Base-by-base conservation (phyloP, 2,329 filamentous ascomycete genomes). In the Fonsecaea multimorphosa region DNA sequence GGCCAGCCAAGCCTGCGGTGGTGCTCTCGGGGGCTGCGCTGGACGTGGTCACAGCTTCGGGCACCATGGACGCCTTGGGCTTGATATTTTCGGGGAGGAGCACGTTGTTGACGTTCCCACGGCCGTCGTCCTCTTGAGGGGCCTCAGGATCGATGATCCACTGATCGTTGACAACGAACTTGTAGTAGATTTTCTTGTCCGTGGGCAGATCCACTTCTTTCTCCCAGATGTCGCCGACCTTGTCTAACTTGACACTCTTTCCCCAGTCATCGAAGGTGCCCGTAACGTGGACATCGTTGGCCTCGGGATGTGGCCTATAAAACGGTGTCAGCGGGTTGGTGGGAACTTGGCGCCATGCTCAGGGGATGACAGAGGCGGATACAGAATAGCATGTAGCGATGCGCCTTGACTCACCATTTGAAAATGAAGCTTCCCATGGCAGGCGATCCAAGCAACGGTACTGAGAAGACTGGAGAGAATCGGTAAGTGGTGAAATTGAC, bases 241-340 rank as follows among this genome's bases (percentile, higher is more conserved):
- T 92, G 55, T 93, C 88, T 64, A 99, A 86, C 82, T 91, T 87
- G 78, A 94, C 87, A 63, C 88, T 92, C 84, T 95, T 94, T 72
- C 86, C 85, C 95, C 95, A 99, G 81, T 92, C 86, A 81, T 98
- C 94, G 77, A 98, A 98, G 69, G 91, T 94, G 77, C 95, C 95
- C 46, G 94, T 98, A 73, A 98, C 95, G 79, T 90, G 94, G 78
- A 98, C 94, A 77, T 96, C 91, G 72, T 89, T 85, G 76, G 91
- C 69, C 52, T 69, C 93, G 73, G 88, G 83, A 78, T 95, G 89
- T 76, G 90, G 87, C 94, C 94, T 97, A 80, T 14, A 52, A 16
- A 64, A n/a, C 27, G 12, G 24, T 34, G 56, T 68, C 32, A 69
- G 67, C 62, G 44, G n/a, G 27, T 32, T 58, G 38, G 63, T 49